Base-by-base conservation (phyloP, 2,329 filamentous ascomycete genomes). In the Salinomyces thailandicus region DNA sequence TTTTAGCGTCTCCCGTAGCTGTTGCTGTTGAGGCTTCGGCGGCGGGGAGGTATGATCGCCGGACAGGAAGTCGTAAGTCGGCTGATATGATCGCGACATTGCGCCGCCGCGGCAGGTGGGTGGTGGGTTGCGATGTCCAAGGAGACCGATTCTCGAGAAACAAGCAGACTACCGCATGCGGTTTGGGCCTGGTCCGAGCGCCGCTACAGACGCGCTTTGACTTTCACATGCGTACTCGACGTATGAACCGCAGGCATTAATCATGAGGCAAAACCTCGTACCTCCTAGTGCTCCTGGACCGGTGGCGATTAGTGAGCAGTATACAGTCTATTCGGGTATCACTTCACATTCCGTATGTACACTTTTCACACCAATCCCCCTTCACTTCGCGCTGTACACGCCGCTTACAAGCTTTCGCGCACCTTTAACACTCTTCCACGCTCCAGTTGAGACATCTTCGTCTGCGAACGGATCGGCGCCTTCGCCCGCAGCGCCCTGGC, bases 381-480 rank as follows among this genome's bases (percentile, higher is more conserved):
- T 9, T 35, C 34, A 50, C 38, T 48, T 53, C 13, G 49, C 45
- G 16, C 43, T 42, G 34, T 91, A 93, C 61, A 79, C 82, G 31
- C 84, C 85, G 53, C 75, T 79, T 16, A 82, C 70, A 46, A 91
- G 58, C 62, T 79, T 87, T 59, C 74, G 75, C 36, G 70, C 63
- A 4, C 73, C 67, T 8, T 76, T 73, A 24, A 93, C 72, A 27
- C 77, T 72, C 18, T 72, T 71, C 85, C 85, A 93, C 19, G 42
- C 61, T 32, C 42, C 56, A 51, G 50, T 49, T 43, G 15, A 41
- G 30, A 16, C 68, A 58, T 60, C 61, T 31, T 71, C 72, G 54
- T 81, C 83, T 0, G 81, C 81, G 55, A 87, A 87, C 2, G 82
- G 82, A 51, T 85, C 78, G 15, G 44, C 37, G 70, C 72, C 38